These are phyloP conservation scores for Exophiala dermatitidis DNA, from an alignment of 2,329 filamentous ascomycete genomes.

Conservation along the genomic window DNA sequence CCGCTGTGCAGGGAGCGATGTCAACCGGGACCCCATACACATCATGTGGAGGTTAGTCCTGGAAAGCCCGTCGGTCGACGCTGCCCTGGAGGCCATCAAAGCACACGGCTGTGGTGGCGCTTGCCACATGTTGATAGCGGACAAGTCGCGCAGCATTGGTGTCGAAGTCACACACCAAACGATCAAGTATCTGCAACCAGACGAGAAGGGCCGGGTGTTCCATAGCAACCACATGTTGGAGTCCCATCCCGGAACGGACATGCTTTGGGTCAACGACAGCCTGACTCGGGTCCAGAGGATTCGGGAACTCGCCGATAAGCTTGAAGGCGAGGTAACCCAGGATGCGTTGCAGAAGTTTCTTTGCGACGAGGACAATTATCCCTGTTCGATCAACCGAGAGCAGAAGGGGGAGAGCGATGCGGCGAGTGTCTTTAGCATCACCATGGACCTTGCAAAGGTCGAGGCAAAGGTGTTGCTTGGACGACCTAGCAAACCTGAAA, in stretches of 20 bases:
- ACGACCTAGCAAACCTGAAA: conserved; percentile 1
- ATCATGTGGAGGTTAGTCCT: conserved; percentile 46
- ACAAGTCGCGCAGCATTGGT: conserved; percentile 39
- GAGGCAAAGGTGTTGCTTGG: conserved; percentile 4
- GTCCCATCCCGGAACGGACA: conserved; percentile 1
- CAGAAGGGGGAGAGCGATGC: conserved; percentile 3
- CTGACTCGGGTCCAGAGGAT: conserved; percentile 28
- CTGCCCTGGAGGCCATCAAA: conserved; percentile 45
- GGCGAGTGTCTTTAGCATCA: conserved; percentile 5
- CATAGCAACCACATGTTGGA: conserved; percentile 43
- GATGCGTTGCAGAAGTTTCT: conserved; percentile 1
- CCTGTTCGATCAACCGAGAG: conserved; percentile 3
- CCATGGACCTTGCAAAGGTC: neutral
- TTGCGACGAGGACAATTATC: conserved; percentile 6
- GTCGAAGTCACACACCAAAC: conserved; percentile 40
- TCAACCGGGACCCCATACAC: conserved; percentile 45
- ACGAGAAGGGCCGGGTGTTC: conserved; percentile 32
- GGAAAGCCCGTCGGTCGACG: conserved; percentile 38
- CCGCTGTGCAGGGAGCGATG: conserved; percentile 42
- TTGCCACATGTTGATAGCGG: conserved; percentile 49
- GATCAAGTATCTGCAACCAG: conserved; percentile 28
- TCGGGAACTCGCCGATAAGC: conserved; percentile 23
- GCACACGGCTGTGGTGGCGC: conserved; percentile 44
- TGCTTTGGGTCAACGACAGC: conserved; percentile 19
- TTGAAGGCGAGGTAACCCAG: conserved; percentile 10